These are phyloP conservation scores for Xylaria intraflava DNA, from an alignment of 495 filamentous ascomycete genomes.

Conservation along the genomic window DNA sequence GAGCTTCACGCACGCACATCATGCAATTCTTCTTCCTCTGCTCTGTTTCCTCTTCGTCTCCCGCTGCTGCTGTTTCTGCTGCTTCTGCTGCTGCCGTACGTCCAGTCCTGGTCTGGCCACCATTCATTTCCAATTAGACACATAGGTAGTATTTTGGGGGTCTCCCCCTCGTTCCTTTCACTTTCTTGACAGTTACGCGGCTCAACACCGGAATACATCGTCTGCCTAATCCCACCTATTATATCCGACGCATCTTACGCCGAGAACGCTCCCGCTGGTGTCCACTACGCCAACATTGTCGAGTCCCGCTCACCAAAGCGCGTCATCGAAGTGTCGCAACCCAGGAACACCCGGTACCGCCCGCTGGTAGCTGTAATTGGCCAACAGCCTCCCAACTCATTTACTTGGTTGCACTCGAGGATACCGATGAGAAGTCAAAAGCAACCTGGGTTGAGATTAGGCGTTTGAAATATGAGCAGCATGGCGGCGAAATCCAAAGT, in stretches of 20 bases:
- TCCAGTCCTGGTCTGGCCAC: not conserved
- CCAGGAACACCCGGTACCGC: not conserved
- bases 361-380: not conserved
- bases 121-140: not conserved
- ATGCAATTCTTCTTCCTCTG: slow-evolving; percentile 1
- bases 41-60: not conserved
- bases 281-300: not conserved
- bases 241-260: not conserved
- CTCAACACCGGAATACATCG: not conserved
- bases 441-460: too few relatives aligned
- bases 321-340: not conserved
- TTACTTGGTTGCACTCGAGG: not conserved
- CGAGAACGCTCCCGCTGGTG: not conserved
- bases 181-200: not conserved
- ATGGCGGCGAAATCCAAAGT: slow-evolving; percentile 44
- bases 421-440: not conserved
- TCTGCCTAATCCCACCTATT: not conserved
- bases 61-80: too few relatives aligned
- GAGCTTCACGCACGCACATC: slow-evolving; percentile 2
- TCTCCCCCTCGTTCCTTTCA: not conserved
- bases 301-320: not conserved
- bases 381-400: not conserved
- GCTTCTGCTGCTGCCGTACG: too few relatives aligned
- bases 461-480: not conserved
- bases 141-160: not conserved